phyloP scores from a whole-genome alignment of 371 early-diverging fungal genomes.

The Actinomucor elegans region DNA sequence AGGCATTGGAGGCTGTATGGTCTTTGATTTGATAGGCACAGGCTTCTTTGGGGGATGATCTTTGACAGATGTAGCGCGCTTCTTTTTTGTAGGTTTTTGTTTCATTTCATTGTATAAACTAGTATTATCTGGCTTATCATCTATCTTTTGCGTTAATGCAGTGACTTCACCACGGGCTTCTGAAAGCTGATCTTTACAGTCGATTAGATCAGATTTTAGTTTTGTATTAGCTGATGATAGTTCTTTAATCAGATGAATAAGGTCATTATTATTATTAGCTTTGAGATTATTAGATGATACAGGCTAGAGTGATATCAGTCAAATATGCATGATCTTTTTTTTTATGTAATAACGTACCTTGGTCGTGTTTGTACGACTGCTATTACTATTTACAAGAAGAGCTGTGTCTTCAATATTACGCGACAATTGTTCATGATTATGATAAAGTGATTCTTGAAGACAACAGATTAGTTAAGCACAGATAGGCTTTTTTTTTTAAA shows the following conservation, averaged over 20 bases:
- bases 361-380: no score
- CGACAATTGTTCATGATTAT: conserved; percentile 21
- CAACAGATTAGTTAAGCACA: not conserved
- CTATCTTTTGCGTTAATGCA: conserved; percentile 15
- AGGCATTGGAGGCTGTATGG: conserved; percentile 4
- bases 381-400: no score
- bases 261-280: conserved; percentile 10
- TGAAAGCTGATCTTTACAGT: conserved; percentile 36
- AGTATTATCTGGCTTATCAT: not conserved
- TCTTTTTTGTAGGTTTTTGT: not conserved
- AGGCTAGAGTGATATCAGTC: not conserved
- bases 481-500: not conserved
- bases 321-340: no score
- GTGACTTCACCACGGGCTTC: conserved; percentile 34
- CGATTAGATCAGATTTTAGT: conserved; percentile 36
- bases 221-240: conserved; percentile 42
- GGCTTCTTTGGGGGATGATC: not conserved
- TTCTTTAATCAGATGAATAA: conserved; percentile 40
- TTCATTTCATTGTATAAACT: conserved; percentile 9
- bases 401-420: conserved; percentile 12
- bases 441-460: conserved; percentile 14
- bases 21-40: not conserved
- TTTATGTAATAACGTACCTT: no score
- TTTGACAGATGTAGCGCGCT: conserved; percentile 2
- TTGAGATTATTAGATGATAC: conserved; percentile 8